phyloP scores from a whole-genome alignment of 2,329 filamentous ascomycete species.

The Neonectria magnoliae region DNA sequence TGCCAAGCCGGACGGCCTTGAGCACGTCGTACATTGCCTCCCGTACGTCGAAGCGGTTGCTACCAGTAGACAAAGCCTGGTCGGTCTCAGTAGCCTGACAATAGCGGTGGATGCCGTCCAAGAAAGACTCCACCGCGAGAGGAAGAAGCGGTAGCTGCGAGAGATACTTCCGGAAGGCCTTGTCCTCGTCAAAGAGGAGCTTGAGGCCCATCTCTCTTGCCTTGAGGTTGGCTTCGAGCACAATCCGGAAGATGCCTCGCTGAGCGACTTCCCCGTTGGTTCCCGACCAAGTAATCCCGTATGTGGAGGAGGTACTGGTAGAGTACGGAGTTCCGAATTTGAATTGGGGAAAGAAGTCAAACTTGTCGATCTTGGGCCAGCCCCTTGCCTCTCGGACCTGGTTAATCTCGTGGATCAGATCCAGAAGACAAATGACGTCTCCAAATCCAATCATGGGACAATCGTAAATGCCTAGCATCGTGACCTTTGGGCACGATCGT shows the following conservation, averaged over 20 bases:
- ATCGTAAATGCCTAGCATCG: constrained; percentile 50
- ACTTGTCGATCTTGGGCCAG: constrained; percentile 30
- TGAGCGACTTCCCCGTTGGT: constrained; percentile 42
- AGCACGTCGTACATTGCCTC: constrained; percentile 46
- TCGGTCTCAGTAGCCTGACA: constrained; percentile 13
- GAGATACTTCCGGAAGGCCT: constrained; percentile 46
- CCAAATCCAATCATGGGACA: constrained; percentile 51
- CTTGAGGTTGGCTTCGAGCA: constrained; percentile 50
- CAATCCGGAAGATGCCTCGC: constrained; percentile 46
- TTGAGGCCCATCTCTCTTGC: constrained; percentile 42
- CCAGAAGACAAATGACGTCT: constrained; percentile 47
- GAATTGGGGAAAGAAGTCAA: constrained; percentile 51
- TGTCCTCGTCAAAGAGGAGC: constrained; percentile 44
- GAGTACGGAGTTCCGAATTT: constrained; percentile 41
- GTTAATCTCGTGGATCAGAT: constrained; percentile 51
- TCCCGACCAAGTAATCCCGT: constrained; percentile 46
- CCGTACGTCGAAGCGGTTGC: constrained; percentile 17
- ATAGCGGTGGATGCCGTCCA: constrained; percentile 48
- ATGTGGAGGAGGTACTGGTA: constrained; percentile 25
- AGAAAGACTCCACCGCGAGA: constrained; percentile 42
- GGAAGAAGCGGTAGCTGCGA: constrained; percentile 44
- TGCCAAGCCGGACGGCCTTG: constrained; percentile 44
- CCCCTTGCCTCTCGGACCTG: constrained; percentile 23
- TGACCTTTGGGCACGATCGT: constrained; percentile 44
- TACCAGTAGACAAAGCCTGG: not conserved